Base-by-base conservation (phyloP, 495 filamentous ascomycete species). In the Lepidopterella palustris region DNA sequence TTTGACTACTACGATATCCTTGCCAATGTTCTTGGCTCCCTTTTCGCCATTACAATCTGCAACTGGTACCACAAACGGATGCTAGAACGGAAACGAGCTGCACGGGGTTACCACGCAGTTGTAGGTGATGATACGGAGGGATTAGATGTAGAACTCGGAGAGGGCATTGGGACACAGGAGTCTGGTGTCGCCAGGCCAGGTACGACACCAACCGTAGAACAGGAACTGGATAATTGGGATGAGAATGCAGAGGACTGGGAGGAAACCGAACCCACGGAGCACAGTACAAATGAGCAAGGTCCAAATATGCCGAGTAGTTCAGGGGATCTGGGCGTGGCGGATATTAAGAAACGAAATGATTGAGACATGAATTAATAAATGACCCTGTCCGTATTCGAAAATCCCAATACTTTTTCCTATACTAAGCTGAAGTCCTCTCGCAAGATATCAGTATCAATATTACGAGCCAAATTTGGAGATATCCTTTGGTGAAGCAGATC, bases 31-130 rank as follows among this genome's bases (percentile, higher is more conserved):
- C 79, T 89, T 50, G 93, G 95, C 39, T 90, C 86, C 57, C 71
- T 86, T 15, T 74, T 76, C 1, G 90, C 82, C 0, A 70, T 97
- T 45, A 84, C 79, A 5, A 67, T 95, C 27, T 92, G 88, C 67
- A 84, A 82, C 56, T 90, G 88, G 86, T 98, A 97, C 62, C 93
- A 98, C 73, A 87, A 87, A 59, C 83, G 93, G 40, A 97, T 97
- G 95, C 77, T 98, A 50, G 91, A 97, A 69, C 79, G 93, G 52
- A 89, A 89, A 66, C 82, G 95, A 49, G 76, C 84, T 68, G 83
- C 83, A 45, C 87, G 86, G 61, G 79, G 81, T 35, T 92, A 95
- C 64, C 77, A 79, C 20, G 73, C 83, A 15, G 83, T 89, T 31
- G 78, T 82, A 4, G 79, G 77, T 29, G 74, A 75, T 27, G 80